A percentile compares a stretch with the other conserved stretches of the same genome.
Evolutionary conservation across 257 asterid species (phyloP).

Genomic region (Jacaranda copaia): DNA sequence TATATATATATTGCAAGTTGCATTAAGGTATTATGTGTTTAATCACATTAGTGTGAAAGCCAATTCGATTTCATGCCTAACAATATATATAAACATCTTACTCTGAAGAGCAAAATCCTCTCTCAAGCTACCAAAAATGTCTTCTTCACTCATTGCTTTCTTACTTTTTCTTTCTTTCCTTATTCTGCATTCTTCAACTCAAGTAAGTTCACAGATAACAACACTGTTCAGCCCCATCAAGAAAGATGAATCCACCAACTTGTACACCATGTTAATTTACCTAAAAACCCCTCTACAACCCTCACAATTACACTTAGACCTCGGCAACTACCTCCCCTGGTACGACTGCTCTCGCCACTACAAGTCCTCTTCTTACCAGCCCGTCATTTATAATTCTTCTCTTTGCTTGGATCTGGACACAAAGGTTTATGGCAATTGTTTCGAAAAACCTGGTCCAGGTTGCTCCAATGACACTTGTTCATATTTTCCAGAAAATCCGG

Average conservation of each 20-base stretch:
- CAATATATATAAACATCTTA: neutral
- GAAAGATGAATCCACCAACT: constrained; percentile 28
- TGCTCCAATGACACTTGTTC: constrained; percentile 46
- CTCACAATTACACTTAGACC: constrained; percentile 35
- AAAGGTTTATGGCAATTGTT: constrained; percentile 13
- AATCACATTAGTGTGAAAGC: too few species aligned
- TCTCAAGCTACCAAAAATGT: neutral
- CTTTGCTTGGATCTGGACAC: constrained; percentile 33
- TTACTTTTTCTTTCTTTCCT: neutral
- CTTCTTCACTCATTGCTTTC: constrained; percentile 3
- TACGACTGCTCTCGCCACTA: constrained; percentile 46
- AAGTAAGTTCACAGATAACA: neutral
- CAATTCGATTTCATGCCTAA: too few species aligned
- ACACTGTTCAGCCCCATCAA: constrained; percentile 37
- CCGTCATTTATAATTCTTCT: constrained; percentile 37
- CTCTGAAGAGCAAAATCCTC: neutral
- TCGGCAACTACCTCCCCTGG: constrained; percentile 42
- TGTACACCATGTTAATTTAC: constrained; percentile 31
- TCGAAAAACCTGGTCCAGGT: constrained; percentile 36
- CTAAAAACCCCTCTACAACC: constrained; percentile 37
- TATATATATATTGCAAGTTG: too few species aligned
- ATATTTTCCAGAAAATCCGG: constrained; percentile 38
- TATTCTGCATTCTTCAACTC: neutral
- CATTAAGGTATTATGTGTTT: too few species aligned
- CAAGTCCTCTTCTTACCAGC: constrained; percentile 43